phyloP scores from a whole-genome alignment of 208 protist species.

The Zelonia costaricensis region DNA sequence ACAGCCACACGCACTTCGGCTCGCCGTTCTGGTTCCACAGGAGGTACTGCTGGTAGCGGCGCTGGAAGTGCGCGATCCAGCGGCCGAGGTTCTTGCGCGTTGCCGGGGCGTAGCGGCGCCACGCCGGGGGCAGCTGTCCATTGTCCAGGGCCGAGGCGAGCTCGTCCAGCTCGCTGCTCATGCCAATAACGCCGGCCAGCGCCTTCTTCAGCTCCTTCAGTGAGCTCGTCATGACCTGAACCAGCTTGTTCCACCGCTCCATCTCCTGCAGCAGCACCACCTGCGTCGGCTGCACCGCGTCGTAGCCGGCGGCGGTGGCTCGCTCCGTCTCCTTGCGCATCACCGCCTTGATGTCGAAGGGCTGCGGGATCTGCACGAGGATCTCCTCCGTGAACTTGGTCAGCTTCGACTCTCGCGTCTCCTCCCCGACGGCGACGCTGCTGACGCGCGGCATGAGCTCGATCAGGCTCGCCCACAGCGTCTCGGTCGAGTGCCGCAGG shows the following conservation, averaged over 20 bases:
- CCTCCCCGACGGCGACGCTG: constrained; percentile 45
- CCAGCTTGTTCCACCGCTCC: constrained; percentile 97
- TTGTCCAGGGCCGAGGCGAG: constrained; percentile 93
- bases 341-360: constrained; percentile 91
- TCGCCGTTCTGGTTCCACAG: constrained; percentile 95
- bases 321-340: constrained; percentile 70
- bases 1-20: constrained; percentile 98
- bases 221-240: constrained; percentile 88
- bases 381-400: constrained; percentile 90
- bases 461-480: constrained; percentile 95
- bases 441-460: constrained; percentile 95
- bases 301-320: constrained; percentile 60
- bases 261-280: constrained; percentile 99
- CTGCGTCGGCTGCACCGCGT: constrained; percentile 89
- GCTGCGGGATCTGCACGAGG: constrained; percentile 88
- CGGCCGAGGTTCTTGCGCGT: constrained; percentile 96
- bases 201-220: constrained; percentile 96
- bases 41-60: constrained; percentile 94
- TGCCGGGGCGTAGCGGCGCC: constrained; percentile 92
- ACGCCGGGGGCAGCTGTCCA: constrained; percentile 94
- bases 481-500: constrained; percentile 92
- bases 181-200: constrained; percentile 97
- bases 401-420: constrained; percentile 90
- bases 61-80: constrained; percentile 97
- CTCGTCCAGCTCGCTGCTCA: constrained; percentile 97